Base-by-base conservation (phyloP, 2,329 filamentous ascomycete species). In the Hypoxylon sp. region DNA sequence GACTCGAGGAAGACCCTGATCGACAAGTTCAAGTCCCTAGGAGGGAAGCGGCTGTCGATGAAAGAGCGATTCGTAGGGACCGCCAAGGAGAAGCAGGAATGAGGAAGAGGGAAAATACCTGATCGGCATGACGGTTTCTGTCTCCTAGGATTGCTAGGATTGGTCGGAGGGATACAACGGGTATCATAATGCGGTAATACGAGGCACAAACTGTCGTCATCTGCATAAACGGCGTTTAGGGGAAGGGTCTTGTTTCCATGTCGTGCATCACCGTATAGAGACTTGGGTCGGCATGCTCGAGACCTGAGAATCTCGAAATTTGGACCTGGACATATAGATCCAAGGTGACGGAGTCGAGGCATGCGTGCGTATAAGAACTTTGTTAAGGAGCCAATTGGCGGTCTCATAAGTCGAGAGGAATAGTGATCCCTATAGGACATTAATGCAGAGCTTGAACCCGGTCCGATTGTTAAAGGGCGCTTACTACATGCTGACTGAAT, bases 1-100 rank as follows among this genome's bases (percentile, higher is more conserved):
- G 88, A 94, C 74, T 77, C 81, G 26, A 83, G 85, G 30, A 88
- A 89, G 67, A 85, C 86, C 59, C 81, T 98, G 64, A 84, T 88
- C 6, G 85, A 86, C 58, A 95, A 89, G 76, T 84, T 98, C 66
- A 87, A 87, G 75, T 84, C 85, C 24, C 82, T 97, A 75, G 93
- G 89, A 26, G 91, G 90, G 22, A 92, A 90, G 75, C 85, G 88
- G 63, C 73, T 86, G 30, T 74, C 80, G 41, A 79, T 85, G 69
- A 78, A 79, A 76, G 90, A 81, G 71, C 79, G 80, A 32, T 80
- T 80, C 44, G 62, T 67, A 39, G 65, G 67, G 15, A 69, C 50
- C 19, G 48, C 62, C 43, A 70, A 70, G 44, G 64, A 69, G 49
- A 70, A 62, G 32, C 59, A 62, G 30, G 58, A 52, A 51, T 69